Evolutionary conservation across 805 yeast genomes (phyloP).

Genomic region (Yarrowia sp.): DNA sequence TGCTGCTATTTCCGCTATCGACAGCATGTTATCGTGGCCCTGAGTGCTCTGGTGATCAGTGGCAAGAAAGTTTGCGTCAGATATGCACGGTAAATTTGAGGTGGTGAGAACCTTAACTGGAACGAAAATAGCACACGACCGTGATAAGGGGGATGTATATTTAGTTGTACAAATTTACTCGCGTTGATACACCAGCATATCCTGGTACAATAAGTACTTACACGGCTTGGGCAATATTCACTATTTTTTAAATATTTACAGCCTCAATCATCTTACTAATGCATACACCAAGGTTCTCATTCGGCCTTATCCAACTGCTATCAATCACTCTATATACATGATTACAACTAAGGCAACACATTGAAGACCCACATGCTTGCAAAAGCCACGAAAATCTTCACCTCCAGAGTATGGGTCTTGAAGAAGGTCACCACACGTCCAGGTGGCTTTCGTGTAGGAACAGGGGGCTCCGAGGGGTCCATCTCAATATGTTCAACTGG

Average conservation of each 20-base stretch:
- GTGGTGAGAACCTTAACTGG: not conserved
- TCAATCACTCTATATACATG: not conserved
- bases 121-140: too few relatives aligned
- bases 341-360: not conserved
- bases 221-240: too few relatives aligned
- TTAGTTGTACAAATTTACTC: too few relatives aligned
- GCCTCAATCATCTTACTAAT: too few relatives aligned
- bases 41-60: constrained; percentile 15
- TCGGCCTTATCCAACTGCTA: too few relatives aligned
- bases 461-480: constrained; percentile 1
- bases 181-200: too few relatives aligned
- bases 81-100: constrained; percentile 17
- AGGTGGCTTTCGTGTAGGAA: not conserved
- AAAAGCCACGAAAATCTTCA: not conserved
- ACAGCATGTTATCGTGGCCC: not conserved
- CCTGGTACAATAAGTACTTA: too few relatives aligned
- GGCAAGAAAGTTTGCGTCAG: constrained; percentile 24
- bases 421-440: not conserved
- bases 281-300: not conserved
- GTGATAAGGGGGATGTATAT: not conserved
- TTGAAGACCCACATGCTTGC: constrained; percentile 10
- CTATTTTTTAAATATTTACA: too few relatives aligned
- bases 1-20: constrained; percentile 17
- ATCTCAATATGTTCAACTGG: not conserved
- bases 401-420: constrained; percentile 1